Evolutionary conservation across 1,284 basidiomycete genomes (phyloP).

Genomic region (Pseudozyma sp.): DNA sequence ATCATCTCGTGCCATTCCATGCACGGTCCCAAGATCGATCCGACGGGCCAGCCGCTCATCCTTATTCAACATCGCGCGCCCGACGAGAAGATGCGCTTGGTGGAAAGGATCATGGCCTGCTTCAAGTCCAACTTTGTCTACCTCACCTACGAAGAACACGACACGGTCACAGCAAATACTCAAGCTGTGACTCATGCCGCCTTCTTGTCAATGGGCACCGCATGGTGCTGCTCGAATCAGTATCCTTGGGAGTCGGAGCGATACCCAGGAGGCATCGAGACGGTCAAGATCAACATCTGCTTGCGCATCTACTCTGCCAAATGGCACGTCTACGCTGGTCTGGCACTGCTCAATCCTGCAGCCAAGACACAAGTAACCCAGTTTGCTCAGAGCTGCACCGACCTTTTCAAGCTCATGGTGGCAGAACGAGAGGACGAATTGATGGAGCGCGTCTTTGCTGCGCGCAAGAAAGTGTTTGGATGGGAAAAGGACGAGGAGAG

Average conservation of each 20-base stretch:
- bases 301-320: conserved; percentile 92
- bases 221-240: conserved; percentile 81
- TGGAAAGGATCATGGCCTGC: conserved; percentile 85
- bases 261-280: conserved; percentile 98
- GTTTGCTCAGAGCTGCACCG: conserved; percentile 84
- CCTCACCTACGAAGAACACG: conserved; percentile 94
- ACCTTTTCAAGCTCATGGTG: conserved; percentile 96
- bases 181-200: conserved; percentile 98
- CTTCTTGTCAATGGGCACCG: conserved; percentile 97
- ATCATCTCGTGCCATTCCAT: conserved; percentile 95
- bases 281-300: conserved; percentile 95
- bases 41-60: conserved; percentile 92
- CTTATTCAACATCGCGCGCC: conserved; percentile 88
- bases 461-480: conserved; percentile 83
- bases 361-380: conserved; percentile 87
- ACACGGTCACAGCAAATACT: conserved; percentile 94
- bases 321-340: conserved; percentile 98
- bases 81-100: conserved; percentile 78
- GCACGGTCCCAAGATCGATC: conserved; percentile 90
- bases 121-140: conserved; percentile 87
- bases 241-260: conserved; percentile 95
- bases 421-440: conserved; percentile 76
- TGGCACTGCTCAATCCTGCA: conserved; percentile 95
- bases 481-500: conserved; percentile 64
- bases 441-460: conserved; percentile 79